Evolutionary conservation across 805 yeast genomes (phyloP), one percentile per base, ranked within the genome.

Genomic region (Cyberlindnera mycetangii): DNA sequence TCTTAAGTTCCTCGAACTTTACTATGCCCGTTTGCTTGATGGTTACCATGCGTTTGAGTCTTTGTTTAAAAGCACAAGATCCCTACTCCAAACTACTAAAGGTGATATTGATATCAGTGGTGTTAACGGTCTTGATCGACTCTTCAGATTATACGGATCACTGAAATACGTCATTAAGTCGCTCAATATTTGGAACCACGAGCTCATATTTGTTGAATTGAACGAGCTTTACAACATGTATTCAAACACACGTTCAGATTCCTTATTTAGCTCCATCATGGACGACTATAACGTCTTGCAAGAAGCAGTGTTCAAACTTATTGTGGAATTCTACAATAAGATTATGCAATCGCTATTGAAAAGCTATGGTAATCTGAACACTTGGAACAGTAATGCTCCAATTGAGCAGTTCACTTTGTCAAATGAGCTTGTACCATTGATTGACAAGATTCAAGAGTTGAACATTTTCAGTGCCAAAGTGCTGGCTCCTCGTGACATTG

Each of bases 1-100:
- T 50, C 51, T 75, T 32, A 58, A 58, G 12, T 48, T 75, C 28
- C 49, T 75, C 21, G 74, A 73, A 31, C 55, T 55, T 15, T 75
- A 74, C 47, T 58, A 59, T 41, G 60, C 59, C 6, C 49, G 60
- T 12, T 43, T 69, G 19, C 46, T 59, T 34, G 58, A 54, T 5
- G 62, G 64, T 7, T 64, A 61, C 34, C 56, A 55, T 32, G 61
- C 56, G 7, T 65, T 66, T 37, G 32, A 44, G 12, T 56, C 54
- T 7, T 18, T 60, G 9, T 50, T 53, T 42, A 55, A 44, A 28
- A 35, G 44, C 12, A 41, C 56, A 2, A 51, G 39, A 17, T 44
- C 48, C 4, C 30, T 57, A 5, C 28, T 54, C 2, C 33, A 42
- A 1, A 30, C 49, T 8, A 24, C 48, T 4, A 42, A 45, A 20